phyloP scores from a whole-genome alignment of 192 early-diverging fungal genomes.

The Coemansia sp. region DNA sequence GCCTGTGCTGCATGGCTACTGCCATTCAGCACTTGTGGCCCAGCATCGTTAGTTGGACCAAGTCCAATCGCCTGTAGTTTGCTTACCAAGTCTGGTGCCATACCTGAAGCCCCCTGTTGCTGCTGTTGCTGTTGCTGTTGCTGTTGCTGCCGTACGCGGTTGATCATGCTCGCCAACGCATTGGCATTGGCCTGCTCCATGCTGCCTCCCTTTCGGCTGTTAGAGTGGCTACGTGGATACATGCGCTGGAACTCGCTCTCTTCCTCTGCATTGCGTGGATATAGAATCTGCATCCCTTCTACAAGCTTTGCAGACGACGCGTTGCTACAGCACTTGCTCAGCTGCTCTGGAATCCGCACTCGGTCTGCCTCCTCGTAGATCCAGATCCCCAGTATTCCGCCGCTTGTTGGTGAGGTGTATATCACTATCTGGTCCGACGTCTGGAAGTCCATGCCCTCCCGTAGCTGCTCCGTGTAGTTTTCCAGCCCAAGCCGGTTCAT shows the following conservation, averaged over 20 bases:
- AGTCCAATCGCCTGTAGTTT: constrained; percentile 51
- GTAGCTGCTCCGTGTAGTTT: constrained; percentile 70
- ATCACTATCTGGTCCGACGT: constrained; percentile 84
- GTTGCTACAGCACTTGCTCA: constrained; percentile 37
- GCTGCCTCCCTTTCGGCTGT: constrained; percentile 32
- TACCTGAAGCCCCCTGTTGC: background rate
- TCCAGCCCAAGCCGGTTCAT: constrained; percentile 86
- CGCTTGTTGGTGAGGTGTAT: constrained; percentile 55
- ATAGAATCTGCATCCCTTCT: constrained; percentile 32
- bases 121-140: constrained; percentile 23
- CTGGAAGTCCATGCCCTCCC: constrained; percentile 72
- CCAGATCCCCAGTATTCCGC: constrained; percentile 43
- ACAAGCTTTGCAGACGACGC: constrained; percentile 23
- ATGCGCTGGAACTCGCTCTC: constrained; percentile 38
- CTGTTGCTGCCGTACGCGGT: constrained; percentile 32
- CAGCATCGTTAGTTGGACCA: constrained; percentile 8
- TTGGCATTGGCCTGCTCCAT: constrained; percentile 10
- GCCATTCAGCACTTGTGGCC: constrained; percentile 4
- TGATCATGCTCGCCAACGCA: constrained; percentile 25
- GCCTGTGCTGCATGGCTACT: constrained; percentile 13
- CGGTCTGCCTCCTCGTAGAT: constrained; percentile 51
- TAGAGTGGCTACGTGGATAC: constrained; percentile 50
- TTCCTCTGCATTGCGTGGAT: constrained; percentile 39
- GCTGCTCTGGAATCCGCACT: constrained; percentile 36
- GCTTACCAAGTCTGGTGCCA: constrained; percentile 23